A percentile compares a stretch with the other conserved stretches of the same genome.
Evolutionary conservation across 306 rosid genomes (phyloP).

Genomic region (Purshia tridentata): DNA sequence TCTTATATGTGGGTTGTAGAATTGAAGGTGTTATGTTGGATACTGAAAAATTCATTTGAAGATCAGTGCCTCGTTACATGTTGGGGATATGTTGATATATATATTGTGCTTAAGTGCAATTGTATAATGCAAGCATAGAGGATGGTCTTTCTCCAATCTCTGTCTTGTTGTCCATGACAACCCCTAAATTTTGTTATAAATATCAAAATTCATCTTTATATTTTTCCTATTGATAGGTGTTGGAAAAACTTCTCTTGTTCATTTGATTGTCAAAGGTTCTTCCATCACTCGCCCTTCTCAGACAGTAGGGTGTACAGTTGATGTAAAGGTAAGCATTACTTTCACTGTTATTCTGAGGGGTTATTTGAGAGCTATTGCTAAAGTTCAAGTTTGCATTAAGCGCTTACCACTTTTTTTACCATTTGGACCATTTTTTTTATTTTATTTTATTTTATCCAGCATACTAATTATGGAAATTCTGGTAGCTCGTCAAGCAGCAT

Average conservation of each 20-base stretch:
- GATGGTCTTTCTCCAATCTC: not conserved
- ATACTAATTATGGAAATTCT: conserved; percentile 65
- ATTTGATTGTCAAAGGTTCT: conserved; percentile 82
- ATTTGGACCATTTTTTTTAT: no score
- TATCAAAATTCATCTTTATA: conserved; percentile 8
- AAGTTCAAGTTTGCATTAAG: conserved; percentile 23
- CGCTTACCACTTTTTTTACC: conserved; percentile 11
- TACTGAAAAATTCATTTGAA: not conserved
- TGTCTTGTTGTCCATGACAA: not conserved
- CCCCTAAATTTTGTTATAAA: not conserved
- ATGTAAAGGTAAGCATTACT: conserved; percentile 58
- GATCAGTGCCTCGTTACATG: not conserved
- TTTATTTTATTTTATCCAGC: conserved; percentile 58
- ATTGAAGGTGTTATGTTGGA: not conserved
- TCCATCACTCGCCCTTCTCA: conserved; percentile 69
- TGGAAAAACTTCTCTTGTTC: conserved; percentile 90
- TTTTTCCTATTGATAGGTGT: conserved; percentile 57
- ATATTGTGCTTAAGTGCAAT: not conserved
- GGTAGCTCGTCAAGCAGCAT: conserved; percentile 92
- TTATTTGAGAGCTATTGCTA: conserved; percentile 18
- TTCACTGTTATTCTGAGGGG: conserved; percentile 4
- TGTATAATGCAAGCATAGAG: not conserved
- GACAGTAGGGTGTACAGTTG: conserved; percentile 92
- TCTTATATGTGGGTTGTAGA: not conserved
- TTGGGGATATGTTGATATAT: not conserved